Percentiles rank a stretch among this genome's conserved stretches.
Conservation (phyloP, 495 filamentous ascomycete genomes). For the Trichoderma erinaceum region DNA sequence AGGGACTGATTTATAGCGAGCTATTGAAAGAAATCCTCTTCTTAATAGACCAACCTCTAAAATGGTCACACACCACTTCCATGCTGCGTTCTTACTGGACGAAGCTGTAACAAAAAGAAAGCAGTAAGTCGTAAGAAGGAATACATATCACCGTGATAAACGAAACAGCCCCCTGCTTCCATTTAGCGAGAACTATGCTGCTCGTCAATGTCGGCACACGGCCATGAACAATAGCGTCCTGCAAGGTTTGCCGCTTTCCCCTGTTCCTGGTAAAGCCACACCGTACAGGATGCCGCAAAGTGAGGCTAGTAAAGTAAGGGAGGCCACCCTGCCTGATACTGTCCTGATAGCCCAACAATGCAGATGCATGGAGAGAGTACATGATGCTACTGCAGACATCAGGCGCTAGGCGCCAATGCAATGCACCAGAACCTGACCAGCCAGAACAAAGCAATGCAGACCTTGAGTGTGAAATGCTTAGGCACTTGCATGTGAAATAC, state of each 20-base stretch:
- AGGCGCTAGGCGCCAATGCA: background rate
- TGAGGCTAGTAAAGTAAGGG: too few relatives aligned
- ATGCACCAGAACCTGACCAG: conserved; percentile 5
- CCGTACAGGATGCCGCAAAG: too few relatives aligned
- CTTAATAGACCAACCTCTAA: background rate
- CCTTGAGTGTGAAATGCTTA: background rate
- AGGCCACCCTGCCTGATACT: background rate
- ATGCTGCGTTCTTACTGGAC: background rate
- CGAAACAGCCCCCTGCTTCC: too few relatives aligned
- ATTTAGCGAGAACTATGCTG: too few relatives aligned
- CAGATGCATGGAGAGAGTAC: background rate
- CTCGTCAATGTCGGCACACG: too few relatives aligned
- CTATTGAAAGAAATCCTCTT: background rate
- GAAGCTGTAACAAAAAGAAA: too few relatives aligned
- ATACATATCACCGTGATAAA: too few relatives aligned
- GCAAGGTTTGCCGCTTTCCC: too few relatives aligned
- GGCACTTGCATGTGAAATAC: background rate
- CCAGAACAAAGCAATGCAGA: background rate
- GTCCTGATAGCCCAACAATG: conserved; percentile 1
- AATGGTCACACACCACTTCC: background rate
- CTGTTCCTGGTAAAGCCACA: too few relatives aligned
- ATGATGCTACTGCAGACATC: conserved; percentile 2
- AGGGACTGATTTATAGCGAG: background rate
- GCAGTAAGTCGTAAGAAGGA: too few relatives aligned
- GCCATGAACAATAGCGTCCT: too few relatives aligned